Evolutionary conservation across 169 alveolate genomes (phyloP), one percentile per base, ranked within the genome.

Genomic region (Plasmodium sp.): DNA sequence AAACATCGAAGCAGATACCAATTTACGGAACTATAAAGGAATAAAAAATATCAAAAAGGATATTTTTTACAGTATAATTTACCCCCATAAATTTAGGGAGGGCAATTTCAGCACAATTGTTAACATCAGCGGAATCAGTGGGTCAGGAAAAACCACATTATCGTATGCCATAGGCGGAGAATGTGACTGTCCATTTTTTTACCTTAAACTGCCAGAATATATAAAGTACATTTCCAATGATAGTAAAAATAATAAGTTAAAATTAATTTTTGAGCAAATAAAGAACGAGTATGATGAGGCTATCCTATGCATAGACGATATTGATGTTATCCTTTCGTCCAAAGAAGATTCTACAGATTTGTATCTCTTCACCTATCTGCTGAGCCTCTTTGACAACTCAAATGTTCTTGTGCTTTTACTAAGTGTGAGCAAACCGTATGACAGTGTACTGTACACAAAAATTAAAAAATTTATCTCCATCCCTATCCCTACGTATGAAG

Each of bases 71-170:
- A 88, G 94, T 48, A 88, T 88, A 79, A 81, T 88, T 36, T 88
- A 88, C 81, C 94, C 94, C 12, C 81, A 79, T 51, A 88, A 79
- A 79, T 88, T 33, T 88, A 54, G 90, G 81, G 34, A 39, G 14
- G 72, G 48, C 16, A 79, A 62, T 58, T 88, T 80, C 36, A 88
- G 56, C 36, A 58, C 83, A 27, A 88, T 88, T 79, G 48, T 88
- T 27, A 88, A 62, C 62, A 88, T 88, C 31, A 79, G 97, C 96
- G 99, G 99, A 10, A 99, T 99, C 2, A 99, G 99, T 0, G 99
- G 99, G 2, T 98, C 99, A 90, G 99, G 99, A 31, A 97, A 97
- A 94, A 98, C 99, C 10, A 96, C 98, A 51, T 98, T 99, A 62
- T 99, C 99, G 3, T 98, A 99, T 95, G 99, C 99, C 41, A 97